Percentiles rank a stretch among this genome's conserved stretches.
These are phyloP conservation scores for Bidens hawaiensis DNA, from an alignment of 140 eudicot species.

Conservation along the genomic window DNA sequence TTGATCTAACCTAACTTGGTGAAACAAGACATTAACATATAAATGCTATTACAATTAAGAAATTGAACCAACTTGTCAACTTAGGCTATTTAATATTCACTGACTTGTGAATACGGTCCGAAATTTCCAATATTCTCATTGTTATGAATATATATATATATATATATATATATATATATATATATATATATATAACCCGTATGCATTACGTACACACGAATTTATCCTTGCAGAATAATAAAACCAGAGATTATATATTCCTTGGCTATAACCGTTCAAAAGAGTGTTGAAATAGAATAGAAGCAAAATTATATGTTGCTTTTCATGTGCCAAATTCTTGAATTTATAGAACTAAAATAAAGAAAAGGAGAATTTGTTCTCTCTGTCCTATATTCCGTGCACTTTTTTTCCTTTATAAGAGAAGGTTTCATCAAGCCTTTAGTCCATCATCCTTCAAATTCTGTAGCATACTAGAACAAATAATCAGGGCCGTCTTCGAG, in stretches of 20 bases:
- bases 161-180: too few species aligned
- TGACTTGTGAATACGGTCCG: too few species aligned
- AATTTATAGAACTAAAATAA: not conserved
- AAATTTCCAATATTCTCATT: too few species aligned
- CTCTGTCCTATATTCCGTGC: not conserved
- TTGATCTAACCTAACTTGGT: too few species aligned
- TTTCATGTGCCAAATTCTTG: conserved; percentile 23
- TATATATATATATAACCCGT: not conserved
- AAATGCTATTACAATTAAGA: too few species aligned
- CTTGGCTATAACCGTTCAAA: conserved; percentile 17
- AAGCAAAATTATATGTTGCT: conserved; percentile 8
- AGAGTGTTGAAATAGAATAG: not conserved
- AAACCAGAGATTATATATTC: not conserved
- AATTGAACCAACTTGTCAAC: too few species aligned
- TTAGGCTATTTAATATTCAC: too few species aligned
- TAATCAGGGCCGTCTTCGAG: too few species aligned
- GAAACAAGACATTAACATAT: too few species aligned
- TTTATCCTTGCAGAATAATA: not conserved
- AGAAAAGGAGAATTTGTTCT: conserved; percentile 25
- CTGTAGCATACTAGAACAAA: not conserved
- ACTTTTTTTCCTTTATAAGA: conserved; percentile 8
- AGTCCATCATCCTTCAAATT: not conserved
- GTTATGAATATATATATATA: too few species aligned
- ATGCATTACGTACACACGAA: not conserved
- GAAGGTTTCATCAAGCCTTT: not conserved